Evolutionary conservation across 2,329 filamentous ascomycete species (phyloP), one percentile per base, ranked within the genome.

Genomic region (Thielaviopsis musarum): DNA sequence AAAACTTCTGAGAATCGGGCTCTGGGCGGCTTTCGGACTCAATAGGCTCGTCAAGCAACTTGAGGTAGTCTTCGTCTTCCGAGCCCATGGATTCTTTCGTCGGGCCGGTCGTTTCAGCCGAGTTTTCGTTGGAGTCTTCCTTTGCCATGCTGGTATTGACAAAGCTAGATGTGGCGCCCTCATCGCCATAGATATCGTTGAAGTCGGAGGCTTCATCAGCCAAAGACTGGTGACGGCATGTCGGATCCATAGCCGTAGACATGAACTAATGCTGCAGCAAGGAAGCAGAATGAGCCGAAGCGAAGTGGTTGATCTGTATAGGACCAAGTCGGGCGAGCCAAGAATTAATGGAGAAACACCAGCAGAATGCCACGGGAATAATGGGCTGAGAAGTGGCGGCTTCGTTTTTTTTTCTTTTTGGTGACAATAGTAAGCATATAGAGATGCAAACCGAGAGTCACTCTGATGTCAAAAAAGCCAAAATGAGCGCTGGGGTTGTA

Each of bases 1-100:
- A 17, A 45, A 77, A 76, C 65, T 79, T 79, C 67, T 88, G 82
- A 59, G 80, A 76, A 60, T 84, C 71, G 63, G 65, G 64, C 60
- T 70, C 77, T 64, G 70, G 66, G 59, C 64, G 61, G 13, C 38
- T n/a, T 45, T 45, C 38, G 38, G 38, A 45, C 38, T 45, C 38
- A 45, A 45, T 45, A n/a, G 38, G 38, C 15, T 17, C 38, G 17
- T 45, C 38, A 45, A 45, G 38, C 38, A n/a, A 6, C 38, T 45
- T 45, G 17, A 45, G 13, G 38, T 45, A 45, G 7, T 45, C 38
- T 45, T 45, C 38, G 38, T 45, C 38, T 45, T 45, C 38, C 38
- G 38, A 45, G 38, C 13, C 38, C 3, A 45, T 17, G 38, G 13
- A 45, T n/a, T 45, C 38, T 45, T 45, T 45, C 10, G 15, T n/a